Percentiles rank a stretch among this genome's conserved stretches.
Conservation (phyloP, 2,329 filamentous ascomycete genomes). For the Beauveria sp. region DNA sequence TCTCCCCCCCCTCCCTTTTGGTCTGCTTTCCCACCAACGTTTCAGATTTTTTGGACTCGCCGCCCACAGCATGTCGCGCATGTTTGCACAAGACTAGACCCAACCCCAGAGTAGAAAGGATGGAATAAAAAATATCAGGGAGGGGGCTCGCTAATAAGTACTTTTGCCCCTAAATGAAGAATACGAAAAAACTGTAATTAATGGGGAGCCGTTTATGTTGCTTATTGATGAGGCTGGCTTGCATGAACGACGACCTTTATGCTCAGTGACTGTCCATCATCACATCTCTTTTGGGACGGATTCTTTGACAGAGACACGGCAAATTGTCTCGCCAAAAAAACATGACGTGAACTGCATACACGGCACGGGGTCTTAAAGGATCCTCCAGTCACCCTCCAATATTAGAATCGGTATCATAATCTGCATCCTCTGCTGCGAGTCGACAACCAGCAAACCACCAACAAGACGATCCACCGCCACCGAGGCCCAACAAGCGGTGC, state of each 20-base stretch:
- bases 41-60: slow-evolving; percentile 9
- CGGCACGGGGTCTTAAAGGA: neutral
- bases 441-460: neutral
- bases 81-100: neutral
- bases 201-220: too few species aligned
- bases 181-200: too few species aligned
- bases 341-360: too few species aligned
- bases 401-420: slow-evolving; percentile 11
- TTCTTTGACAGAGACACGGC: too few species aligned
- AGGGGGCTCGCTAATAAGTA: too few species aligned
- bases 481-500: neutral
- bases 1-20: neutral
- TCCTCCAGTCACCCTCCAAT: slow-evolving; percentile 8
- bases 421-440: slow-evolving; percentile 2
- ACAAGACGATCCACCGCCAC: neutral
- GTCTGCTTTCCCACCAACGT: neutral
- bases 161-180: too few species aligned
- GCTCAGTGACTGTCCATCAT: too few species aligned
- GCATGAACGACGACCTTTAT: too few species aligned
- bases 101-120: neutral
- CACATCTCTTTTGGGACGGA: too few species aligned
- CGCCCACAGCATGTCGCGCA: neutral
- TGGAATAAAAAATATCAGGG: too few species aligned
- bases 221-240: too few species aligned
- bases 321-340: too few species aligned